These are phyloP conservation scores for Terfezia claveryi DNA, from an alignment of 495 filamentous ascomycete species.

Conservation along the genomic window DNA sequence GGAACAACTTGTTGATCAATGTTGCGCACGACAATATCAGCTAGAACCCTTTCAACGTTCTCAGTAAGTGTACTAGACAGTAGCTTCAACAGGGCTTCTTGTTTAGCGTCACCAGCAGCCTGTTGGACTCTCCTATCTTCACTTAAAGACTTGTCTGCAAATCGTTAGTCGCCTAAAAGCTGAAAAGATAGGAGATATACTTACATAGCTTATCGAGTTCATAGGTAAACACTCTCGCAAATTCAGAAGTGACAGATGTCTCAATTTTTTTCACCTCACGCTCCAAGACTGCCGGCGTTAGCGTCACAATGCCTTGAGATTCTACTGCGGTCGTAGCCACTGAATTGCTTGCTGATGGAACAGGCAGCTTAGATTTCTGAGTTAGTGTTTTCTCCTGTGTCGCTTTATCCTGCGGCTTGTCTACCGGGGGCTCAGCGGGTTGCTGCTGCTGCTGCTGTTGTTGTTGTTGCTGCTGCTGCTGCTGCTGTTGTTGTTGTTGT, in stretches of 20 bases:
- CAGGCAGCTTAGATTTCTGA: not conserved
- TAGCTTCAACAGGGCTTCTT: slow-evolving; percentile 60
- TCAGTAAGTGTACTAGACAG: slow-evolving; percentile 73
- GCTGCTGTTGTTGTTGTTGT: slow-evolving; percentile 14
- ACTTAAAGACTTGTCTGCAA: slow-evolving; percentile 32
- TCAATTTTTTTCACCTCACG: slow-evolving; percentile 36
- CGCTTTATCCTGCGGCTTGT: slow-evolving; percentile 9
- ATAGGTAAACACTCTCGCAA: slow-evolving; percentile 31
- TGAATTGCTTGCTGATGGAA: slow-evolving; percentile 1
- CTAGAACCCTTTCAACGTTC: slow-evolving; percentile 65
- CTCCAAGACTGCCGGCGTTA: slow-evolving; percentile 25
- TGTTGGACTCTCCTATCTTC: slow-evolving; percentile 42
- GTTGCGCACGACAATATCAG: slow-evolving; percentile 42
- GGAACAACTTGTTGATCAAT: slow-evolving; percentile 39
- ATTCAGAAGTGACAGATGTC: slow-evolving; percentile 30
- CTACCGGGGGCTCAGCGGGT: not conserved
- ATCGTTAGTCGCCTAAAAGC: slow-evolving; percentile 6
- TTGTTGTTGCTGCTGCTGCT: no score
- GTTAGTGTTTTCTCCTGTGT: slow-evolving; percentile 2
- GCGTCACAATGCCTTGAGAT: not conserved
- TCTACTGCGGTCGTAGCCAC: slow-evolving; percentile 7
- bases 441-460: not conserved
- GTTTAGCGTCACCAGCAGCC: slow-evolving; percentile 39
- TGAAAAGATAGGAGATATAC: not conserved
- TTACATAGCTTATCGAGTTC: slow-evolving; percentile 34